A percentile compares a stretch with the other conserved stretches of the same genome.
Conservation (phyloP, 2,329 filamentous ascomycete genomes). For the Botrytis fragariae region DNA sequence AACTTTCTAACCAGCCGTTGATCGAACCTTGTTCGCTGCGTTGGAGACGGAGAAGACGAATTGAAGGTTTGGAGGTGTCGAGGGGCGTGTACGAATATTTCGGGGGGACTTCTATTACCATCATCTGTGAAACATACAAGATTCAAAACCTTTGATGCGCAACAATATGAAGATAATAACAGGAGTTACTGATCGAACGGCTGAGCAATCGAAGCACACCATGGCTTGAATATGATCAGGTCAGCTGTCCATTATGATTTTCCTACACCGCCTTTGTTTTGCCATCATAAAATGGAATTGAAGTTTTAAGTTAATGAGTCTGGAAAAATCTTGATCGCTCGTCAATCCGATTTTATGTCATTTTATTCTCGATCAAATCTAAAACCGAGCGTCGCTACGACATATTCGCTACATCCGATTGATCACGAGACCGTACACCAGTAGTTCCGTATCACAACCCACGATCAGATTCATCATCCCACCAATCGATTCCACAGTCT, state of each 20-base stretch:
- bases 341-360: background rate
- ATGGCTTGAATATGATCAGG: background rate
- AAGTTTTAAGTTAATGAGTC: background rate
- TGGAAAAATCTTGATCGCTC: background rate
- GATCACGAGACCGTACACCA: background rate
- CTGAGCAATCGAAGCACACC: background rate
- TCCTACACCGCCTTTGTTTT: background rate
- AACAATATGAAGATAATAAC: background rate
- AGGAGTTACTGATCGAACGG: background rate
- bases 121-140: background rate
- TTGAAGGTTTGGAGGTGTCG: constrained; percentile 11
- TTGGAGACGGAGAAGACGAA: constrained; percentile 17
- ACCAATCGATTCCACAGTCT: background rate
- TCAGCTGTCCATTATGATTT: background rate
- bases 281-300: background rate
- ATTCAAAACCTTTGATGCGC: background rate
- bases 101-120: background rate
- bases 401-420: background rate
- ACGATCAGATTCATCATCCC: background rate
- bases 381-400: background rate
- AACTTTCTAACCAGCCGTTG: constrained; percentile 15
- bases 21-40: constrained; percentile 5
- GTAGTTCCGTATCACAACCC: background rate
- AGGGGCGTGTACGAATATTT: constrained; percentile 19
- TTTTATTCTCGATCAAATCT: background rate